Evolutionary conservation across 441 rosid genomes (phyloP), one percentile per base, ranked within the genome.

Genomic region (Gossypium schwendimanii): DNA sequence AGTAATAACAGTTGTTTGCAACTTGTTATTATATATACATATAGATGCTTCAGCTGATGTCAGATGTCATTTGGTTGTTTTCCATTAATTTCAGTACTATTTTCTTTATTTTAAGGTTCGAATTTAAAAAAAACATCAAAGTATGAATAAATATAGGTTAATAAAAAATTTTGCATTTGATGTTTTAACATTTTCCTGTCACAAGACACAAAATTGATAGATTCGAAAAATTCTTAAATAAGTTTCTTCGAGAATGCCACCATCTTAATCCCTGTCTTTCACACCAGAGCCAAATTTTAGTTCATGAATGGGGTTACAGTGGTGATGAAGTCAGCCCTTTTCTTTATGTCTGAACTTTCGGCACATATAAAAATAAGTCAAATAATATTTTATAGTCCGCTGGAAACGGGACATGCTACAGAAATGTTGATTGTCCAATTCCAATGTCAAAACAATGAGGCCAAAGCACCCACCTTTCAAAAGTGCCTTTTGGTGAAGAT

Each of bases 401-500:
- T 63, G 11, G 15, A 39, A 4, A 45, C 49, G 17, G 49, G 14
- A 4, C 21, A 9, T 33, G 67, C 24, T 9, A 17, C 49, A 17
- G 50, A 3, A 17, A 33, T 33, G 39, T 33, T 33, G 39, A 6
- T 33, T 17, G 50, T 45, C 18, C 24, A 9, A 8, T 9, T 7
- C n/a, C 26, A 23, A 45, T 65, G 55, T 45, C 70, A 45, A 65
- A 63, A 65, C 57, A 45, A 47, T 14, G 57, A 65, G 70, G 55
- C 70, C 54, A 12, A 33, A 44, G 54, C 55, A 44, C 69, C 36
- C 69, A 44, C 36, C 54, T 44, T 12, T 21, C 36, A 64, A 6
- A 64, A 12, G 69, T 21, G 54, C 33, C 33, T 59, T 26, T 6
- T 1, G 39, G 11, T 7, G 10, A 53, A 20, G 59, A 4, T 20